phyloP scores from a whole-genome alignment of 495 filamentous ascomycete genomes.

The Lepidopterella palustris region DNA sequence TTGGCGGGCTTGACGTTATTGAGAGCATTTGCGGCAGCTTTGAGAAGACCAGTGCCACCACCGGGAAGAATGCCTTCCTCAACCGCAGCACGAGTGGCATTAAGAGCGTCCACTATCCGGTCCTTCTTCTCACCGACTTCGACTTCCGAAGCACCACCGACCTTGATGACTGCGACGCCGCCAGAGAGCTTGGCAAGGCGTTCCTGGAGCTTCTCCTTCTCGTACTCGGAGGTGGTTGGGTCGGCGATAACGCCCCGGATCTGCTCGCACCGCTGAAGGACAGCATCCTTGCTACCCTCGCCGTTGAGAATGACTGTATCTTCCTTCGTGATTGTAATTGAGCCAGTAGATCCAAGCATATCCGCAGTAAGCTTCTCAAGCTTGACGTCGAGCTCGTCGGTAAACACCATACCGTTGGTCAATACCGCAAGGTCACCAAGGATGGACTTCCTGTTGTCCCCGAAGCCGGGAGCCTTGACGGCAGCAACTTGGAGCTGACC shows the following conservation, averaged over 20 bases:
- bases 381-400: conserved; percentile 96
- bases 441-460: conserved; percentile 99
- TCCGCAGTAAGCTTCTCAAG: conserved; percentile 94
- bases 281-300: conserved; percentile 89
- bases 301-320: conserved; percentile 99
- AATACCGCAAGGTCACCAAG: conserved; percentile 92
- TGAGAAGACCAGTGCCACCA: conserved; percentile 95
- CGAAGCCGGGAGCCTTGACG: conserved; percentile 98
- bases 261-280: conserved; percentile 94
- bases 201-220: conserved; percentile 99
- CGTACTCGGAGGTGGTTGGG: conserved; percentile 91
- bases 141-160: conserved; percentile 93
- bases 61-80: conserved; percentile 98
- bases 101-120: conserved; percentile 94
- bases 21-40: conserved; percentile 87
- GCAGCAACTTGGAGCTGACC: conserved; percentile 97
- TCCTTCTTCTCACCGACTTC: conserved; percentile 99
- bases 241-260: conserved; percentile 96
- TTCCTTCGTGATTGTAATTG: conserved; percentile 99
- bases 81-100: conserved; percentile 95
- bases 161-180: conserved; percentile 98
- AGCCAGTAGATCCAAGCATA: conserved; percentile 92
- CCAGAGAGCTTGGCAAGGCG: conserved; percentile 98
- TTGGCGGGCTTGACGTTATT: conserved; percentile 75
- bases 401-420: conserved; percentile 96